These are phyloP conservation scores for Colletotrichum siamense DNA, from an alignment of 2,329 filamentous ascomycete species.

Conservation along the genomic window DNA sequence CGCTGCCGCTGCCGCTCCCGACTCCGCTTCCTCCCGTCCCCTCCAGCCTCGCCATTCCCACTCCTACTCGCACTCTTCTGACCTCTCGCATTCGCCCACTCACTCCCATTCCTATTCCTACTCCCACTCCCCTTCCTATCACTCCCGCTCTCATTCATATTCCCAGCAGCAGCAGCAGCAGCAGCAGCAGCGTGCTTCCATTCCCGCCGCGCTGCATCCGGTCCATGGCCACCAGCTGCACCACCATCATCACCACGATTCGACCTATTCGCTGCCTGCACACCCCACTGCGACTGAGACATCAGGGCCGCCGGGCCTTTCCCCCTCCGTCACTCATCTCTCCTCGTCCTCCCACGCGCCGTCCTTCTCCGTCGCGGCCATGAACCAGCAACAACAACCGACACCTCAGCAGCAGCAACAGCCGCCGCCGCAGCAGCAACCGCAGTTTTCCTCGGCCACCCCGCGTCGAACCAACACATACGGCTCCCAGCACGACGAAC, in stretches of 20 bases:
- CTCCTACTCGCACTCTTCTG: not conserved
- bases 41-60: constrained; percentile 9
- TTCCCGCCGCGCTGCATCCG: constrained; percentile 21
- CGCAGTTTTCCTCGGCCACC: constrained; percentile 37
- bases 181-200: constrained; percentile 11
- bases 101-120: not conserved
- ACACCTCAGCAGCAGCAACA: constrained; percentile 19
- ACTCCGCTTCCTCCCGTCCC: constrained; percentile 18
- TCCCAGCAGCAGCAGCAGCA: not conserved
- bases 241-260: constrained; percentile 8
- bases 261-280: constrained; percentile 2
- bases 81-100: not conserved
- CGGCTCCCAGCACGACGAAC: constrained; percentile 54
- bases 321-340: constrained; percentile 11
- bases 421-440: constrained; percentile 36
- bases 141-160: constrained; percentile 3
- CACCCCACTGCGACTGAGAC: constrained; percentile 20
- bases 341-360: not conserved
- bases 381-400: constrained; percentile 18
- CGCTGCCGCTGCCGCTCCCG: not conserved
- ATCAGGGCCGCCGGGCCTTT: constrained; percentile 17
- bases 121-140: not conserved
- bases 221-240: constrained; percentile 18
- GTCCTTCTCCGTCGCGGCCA: constrained; percentile 1
- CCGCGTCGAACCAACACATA: constrained; percentile 44